A percentile compares a stretch with the other conserved stretches of the same genome.
These are phyloP conservation scores for Trichosporon sp. DNA, from an alignment of 1,284 basidiomycete genomes.

Conservation along the genomic window DNA sequence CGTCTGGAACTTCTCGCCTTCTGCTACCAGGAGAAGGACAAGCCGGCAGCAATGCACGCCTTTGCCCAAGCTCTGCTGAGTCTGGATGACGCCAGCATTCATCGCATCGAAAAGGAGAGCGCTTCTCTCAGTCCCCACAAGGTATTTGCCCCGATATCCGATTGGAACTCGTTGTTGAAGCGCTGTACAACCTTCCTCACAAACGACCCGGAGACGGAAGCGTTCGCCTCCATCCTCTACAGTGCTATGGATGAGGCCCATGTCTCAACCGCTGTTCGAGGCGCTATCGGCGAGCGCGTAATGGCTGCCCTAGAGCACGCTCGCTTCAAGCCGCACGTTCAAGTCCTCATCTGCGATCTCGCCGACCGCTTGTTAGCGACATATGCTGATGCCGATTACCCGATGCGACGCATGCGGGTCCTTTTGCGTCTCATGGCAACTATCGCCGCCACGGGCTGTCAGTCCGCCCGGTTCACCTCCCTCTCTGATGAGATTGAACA, in stretches of 20 bases:
- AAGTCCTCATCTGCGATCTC: conserved; percentile 21
- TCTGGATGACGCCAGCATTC: background rate
- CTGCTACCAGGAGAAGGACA: conserved; percentile 65
- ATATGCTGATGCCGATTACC: conserved; percentile 29
- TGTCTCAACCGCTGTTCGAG: conserved; percentile 8
- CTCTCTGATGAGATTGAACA: background rate
- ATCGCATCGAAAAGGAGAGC: conserved; percentile 3
- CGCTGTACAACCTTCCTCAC: conserved; percentile 14
- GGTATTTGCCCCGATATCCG: conserved; percentile 10
- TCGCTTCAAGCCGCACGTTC: conserved; percentile 25
- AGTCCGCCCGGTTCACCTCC: conserved; percentile 20
- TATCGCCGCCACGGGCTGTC: conserved; percentile 21
- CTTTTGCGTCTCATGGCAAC: conserved; percentile 12
- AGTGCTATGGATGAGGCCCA: background rate
- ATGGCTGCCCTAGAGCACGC: conserved; percentile 22
- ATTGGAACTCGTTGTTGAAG: conserved; percentile 14
- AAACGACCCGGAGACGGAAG: conserved; percentile 4
- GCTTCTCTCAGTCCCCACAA: background rate
- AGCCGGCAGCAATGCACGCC: conserved; percentile 20
- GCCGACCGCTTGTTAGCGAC: conserved; percentile 24
- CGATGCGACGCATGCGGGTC: conserved; percentile 30
- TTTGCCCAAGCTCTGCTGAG: conserved; percentile 16
- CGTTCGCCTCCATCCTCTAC: conserved; percentile 6
- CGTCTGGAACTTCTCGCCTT: conserved; percentile 73
- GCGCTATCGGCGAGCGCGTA: conserved; percentile 28